Evolutionary conservation across 345 rosid genomes (phyloP), one percentile per base, ranked within the genome.

Genomic region (Sonneratia alba): DNA sequence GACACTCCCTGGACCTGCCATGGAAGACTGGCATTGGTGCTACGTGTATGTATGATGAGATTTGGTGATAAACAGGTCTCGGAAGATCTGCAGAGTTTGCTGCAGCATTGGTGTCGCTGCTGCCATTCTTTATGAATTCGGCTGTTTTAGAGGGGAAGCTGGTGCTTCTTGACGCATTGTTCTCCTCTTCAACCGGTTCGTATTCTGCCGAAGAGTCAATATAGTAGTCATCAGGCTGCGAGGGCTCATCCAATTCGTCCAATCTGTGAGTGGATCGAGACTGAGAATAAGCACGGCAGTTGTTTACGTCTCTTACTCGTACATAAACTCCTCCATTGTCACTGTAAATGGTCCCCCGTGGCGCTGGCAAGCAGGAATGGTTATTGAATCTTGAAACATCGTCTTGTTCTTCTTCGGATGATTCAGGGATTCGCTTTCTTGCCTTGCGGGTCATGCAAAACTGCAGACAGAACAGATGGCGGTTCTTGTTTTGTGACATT

Each of bases 11-110:
- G 10, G 75, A 43, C 12, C 37, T 32, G 43, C 84, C 82, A 21
- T 40, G 80, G 59, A 80, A 80, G 38, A 76, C 45, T 1, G 86
- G 86, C 11, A 83, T 63, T 0, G 83, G 82, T 32, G 86, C 86
- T 1, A 80, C 56, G 7, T 74, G 77, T 1, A 78, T 27, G 66
- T 80, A 83, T 8, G 66, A 49, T 42, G 22, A 15, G 59, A 22
- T 53, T 16, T 18, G 59, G 59, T 19, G 15, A 18, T 18, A 19
- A 53, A 21, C 53, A 40, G 66, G 47, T 37, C 32, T 6, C 64
- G 55, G 56, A 49, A 36, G 3, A 27, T 4, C 62, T 21, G 69
- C 14, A 53, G 1, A 18, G 3, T 27, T 62, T 1, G 12, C 21
- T 24, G 36, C 24, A 34, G 70, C 70, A 15, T 22, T 22, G 0